Evolutionary conservation across 78 protist species (phyloP).

Genomic region (Mastigamoeba balamuthi): DNA sequence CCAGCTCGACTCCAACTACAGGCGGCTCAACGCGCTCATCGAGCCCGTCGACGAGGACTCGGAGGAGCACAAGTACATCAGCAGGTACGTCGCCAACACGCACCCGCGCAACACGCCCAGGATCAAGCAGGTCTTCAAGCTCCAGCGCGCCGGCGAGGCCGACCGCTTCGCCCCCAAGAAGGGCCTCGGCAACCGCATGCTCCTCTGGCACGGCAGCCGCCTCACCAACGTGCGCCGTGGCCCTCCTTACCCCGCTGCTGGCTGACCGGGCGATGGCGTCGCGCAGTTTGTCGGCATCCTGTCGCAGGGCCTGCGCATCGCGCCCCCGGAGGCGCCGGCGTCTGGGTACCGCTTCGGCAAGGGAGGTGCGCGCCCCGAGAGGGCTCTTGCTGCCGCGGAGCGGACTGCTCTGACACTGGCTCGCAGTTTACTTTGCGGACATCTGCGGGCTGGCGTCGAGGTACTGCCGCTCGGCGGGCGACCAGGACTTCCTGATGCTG

Average conservation of each 20-base stretch:
- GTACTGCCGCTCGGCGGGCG: slow-evolving; percentile 29
- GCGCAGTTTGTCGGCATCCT: slow-evolving; percentile 63
- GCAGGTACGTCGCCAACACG: slow-evolving; percentile 19
- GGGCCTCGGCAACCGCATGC: slow-evolving; percentile 1
- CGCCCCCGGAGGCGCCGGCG: slow-evolving; percentile 79
- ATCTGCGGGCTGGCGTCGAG: slow-evolving; percentile 32
- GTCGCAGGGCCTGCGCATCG: slow-evolving; percentile 71
- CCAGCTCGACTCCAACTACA: slow-evolving; percentile 44
- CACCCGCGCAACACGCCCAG: slow-evolving; percentile 20
- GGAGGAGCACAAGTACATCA: slow-evolving; percentile 7
- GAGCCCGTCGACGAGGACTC: slow-evolving; percentile 12
- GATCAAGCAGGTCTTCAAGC: slow-evolving; percentile 14
- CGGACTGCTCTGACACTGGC: not conserved
- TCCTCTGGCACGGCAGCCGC: slow-evolving; percentile 81
- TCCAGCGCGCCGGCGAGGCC: slow-evolving; percentile 38
- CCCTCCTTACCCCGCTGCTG: not conserved
- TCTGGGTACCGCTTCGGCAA: slow-evolving; percentile 77
- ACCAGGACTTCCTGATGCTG: slow-evolving; percentile 25
- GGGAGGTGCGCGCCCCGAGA: slow-evolving; percentile 16
- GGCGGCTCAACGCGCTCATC: slow-evolving; percentile 38
- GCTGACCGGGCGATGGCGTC: slow-evolving; percentile 22
- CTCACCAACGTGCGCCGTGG: slow-evolving; percentile 28
- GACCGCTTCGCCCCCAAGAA: slow-evolving; percentile 8
- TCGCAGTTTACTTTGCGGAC: slow-evolving; percentile 41
- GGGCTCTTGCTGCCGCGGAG: not conserved